Conservation (phyloP, 2,329 filamentous ascomycete species). For the Madurella mycetomatis region DNA sequence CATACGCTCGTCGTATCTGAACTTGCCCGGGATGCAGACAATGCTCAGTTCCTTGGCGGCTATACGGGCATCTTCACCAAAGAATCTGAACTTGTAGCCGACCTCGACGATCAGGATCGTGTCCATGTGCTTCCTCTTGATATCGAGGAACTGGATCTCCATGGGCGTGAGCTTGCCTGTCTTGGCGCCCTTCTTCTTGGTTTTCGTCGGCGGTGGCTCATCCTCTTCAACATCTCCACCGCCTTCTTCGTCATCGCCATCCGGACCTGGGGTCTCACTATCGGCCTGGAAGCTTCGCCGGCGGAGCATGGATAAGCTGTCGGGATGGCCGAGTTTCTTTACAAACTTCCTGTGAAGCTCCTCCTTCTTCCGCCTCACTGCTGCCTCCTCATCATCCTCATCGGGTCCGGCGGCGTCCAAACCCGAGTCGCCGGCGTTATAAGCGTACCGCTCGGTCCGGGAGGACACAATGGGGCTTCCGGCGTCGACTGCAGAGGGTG, state of each 20-base stretch:
- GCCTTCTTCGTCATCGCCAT: slow-evolving; percentile 53
- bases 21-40: slow-evolving; percentile 93
- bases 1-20: slow-evolving; percentile 82
- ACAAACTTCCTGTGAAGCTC: slow-evolving; percentile 81
- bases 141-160: slow-evolving; percentile 88
- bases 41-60: slow-evolving; percentile 90
- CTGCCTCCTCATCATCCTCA: slow-evolving; percentile 36
- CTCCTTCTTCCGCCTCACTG: slow-evolving; percentile 55
- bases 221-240: slow-evolving; percentile 56
- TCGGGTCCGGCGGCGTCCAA: slow-evolving; percentile 41
- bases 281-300: slow-evolving; percentile 52
- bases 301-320: slow-evolving; percentile 68
- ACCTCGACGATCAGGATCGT: slow-evolving; percentile 90
- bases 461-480: slow-evolving; percentile 26
- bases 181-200: slow-evolving; percentile 66
- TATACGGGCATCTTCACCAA: slow-evolving; percentile 86
- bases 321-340: slow-evolving; percentile 80
- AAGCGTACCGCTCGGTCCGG: slow-evolving; percentile 51
- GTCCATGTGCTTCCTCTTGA: slow-evolving; percentile 87
- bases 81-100: slow-evolving; percentile 97
- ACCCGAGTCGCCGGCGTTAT: slow-evolving; percentile 42
- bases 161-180: slow-evolving; percentile 83
- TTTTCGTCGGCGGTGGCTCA: slow-evolving; percentile 45
- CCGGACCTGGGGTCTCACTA: slow-evolving; percentile 47
- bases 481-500: slow-evolving; percentile 24